Base-by-base conservation (phyloP, 176 grass and related monocot species). In the sorghum (Sorghum bicolor) region DNA sequence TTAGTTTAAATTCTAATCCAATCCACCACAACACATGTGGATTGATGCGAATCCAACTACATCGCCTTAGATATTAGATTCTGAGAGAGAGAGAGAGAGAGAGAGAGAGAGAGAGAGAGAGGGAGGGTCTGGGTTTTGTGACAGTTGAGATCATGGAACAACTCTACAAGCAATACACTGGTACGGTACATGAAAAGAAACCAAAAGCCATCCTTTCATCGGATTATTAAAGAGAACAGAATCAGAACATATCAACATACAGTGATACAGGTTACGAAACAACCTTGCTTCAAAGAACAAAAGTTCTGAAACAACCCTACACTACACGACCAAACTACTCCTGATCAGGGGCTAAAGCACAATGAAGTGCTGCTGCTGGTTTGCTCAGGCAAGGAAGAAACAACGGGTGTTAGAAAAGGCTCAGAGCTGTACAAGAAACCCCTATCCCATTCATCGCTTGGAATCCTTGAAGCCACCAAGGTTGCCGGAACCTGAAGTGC, bases 351-450 rank as follows among this genome's bases (percentile, higher is more conserved):
- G 31, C 69, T 60, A 75, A 57, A 75, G 44, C 38, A 28, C 29
- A 33, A 58, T 6, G 43, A 84, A 69, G 44, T 14, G 17, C 44
- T 1, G 17, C 44, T 1, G 22, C 41, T 44, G n/a, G 24, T 52
- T 25, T 50, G 33, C 67, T 62, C 58, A 28, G 72, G 77, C 32
- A 40, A 81, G 25, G 24, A 78, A 64, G 17, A 63, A 70, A 74
- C 33, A 72, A 13, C 25, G 4, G 38, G 19, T 9, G 76, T 70
- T 13, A 50, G 28, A n/a, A 77, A 77, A 71, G 40, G 40, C 26
- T 77, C 64, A 52, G 40, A 90, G 10, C 87, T 87, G 73, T 77
- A 74, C 78, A 84, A 81, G 74, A 24, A 37, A 43, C 19, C 3
- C 4, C 3, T 19, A 10, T 47, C 13, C 61, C 40, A 20, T 76